Evolutionary conservation across 140 eudicot genomes (phyloP), one percentile per base, ranked within the genome.

Genomic region (Bidens hawaiensis): DNA sequence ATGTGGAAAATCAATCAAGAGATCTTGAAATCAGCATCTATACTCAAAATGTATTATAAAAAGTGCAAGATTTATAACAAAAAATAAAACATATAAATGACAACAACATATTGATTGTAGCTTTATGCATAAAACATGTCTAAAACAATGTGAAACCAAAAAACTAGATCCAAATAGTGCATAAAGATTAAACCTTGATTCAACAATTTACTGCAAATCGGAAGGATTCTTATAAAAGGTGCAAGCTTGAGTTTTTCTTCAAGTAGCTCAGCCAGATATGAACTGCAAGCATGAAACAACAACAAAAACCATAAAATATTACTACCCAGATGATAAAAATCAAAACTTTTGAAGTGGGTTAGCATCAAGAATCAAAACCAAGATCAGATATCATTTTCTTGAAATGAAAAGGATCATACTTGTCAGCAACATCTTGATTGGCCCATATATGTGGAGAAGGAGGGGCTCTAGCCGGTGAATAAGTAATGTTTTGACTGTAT

Each of bases 241-340:
- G 77, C 88, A 62, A 88, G 79, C 75, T 85, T 88, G 43, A 82
- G 85, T 28, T 80, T 79, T 71, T 88, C 96, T 56, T 82, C 90
- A 40, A 88, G 77, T 66, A 88, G 73, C 83, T 85, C 96, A 48
- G 75, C 68, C 70, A 88, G 83, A 83, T 88, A 85, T 71, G 82
- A 82, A 65, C 95, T 85, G 74, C 79, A 74, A 68, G 23, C 62
- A 62, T 46, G 68, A 2, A 60, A 65, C 49, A 74, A 65, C 49
- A 74, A 10, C 69, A 64, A 43, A 59, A 34, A 38, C 16, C 16
- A 73, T 7, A 43, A 26, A 63, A 60, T 43, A 55, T 0, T 8
- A 63, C 18, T 50, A 22, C 51, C 11, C 10, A 26, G 41, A 46
- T 17, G 46, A 28, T 15, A 19, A 65, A 31, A 51, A 79, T 8